Conservation (phyloP, 768 basidiomycete species). For the Boletus bicolor region DNA sequence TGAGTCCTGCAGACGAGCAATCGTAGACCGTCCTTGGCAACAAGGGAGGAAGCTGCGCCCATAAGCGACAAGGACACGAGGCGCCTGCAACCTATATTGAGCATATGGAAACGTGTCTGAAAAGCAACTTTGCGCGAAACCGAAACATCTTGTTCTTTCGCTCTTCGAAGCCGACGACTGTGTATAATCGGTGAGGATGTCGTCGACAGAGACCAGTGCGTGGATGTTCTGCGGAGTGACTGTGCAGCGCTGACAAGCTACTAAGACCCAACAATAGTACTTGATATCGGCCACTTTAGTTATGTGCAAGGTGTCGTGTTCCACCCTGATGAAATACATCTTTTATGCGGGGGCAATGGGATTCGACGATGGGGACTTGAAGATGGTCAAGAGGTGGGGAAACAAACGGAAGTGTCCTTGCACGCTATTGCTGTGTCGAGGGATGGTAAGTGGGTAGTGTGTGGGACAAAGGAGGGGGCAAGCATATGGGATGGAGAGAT, state of each 20-base stretch:
- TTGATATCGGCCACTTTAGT: neutral
- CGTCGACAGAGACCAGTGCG: no score
- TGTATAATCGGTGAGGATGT: no score
- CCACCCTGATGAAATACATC: neutral
- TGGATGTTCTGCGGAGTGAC: neutral
- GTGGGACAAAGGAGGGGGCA: accelerated
- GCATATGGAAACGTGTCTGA: no score
- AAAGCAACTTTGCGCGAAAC: no score
- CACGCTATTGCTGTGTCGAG: neutral
- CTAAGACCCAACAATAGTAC: neutral
- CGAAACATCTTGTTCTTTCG: neutral
- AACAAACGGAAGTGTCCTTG: neutral
- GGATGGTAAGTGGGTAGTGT: neutral
- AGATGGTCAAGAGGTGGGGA: neutral
- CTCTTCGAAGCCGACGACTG: no score
- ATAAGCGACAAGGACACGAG: no score
- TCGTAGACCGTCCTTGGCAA: no score
- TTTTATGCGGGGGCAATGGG: neutral
- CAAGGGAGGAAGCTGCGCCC: no score
- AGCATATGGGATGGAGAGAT: neutral
- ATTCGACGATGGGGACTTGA: neutral
- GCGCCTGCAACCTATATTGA: neutral
- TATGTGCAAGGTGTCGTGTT: neutral
- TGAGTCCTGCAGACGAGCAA: no score
- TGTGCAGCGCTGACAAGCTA: no score